These are phyloP conservation scores for Acacia confusa DNA, from an alignment of 306 rosid genomes.

Conservation along the genomic window DNA sequence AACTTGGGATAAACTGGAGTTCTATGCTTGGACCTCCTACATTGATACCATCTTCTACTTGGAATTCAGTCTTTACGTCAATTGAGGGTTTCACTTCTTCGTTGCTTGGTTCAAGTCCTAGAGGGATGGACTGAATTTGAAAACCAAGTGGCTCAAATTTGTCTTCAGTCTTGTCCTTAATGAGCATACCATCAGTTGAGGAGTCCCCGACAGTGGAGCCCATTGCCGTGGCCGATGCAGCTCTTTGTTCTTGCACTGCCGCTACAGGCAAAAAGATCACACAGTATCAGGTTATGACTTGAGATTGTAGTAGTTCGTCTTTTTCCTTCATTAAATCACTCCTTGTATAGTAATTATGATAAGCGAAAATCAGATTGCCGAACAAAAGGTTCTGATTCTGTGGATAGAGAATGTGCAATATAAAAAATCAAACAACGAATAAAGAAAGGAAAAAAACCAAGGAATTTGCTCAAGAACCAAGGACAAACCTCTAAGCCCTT, in stretches of 20 bases:
- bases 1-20: conserved; percentile 94
- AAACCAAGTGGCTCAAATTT: conserved; percentile 85
- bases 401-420: conserved; percentile 3
- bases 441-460: neutral
- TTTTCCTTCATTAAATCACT: neutral
- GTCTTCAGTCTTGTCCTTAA: conserved; percentile 71
- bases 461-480: conserved; percentile 10
- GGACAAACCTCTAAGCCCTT: conserved; percentile 82
- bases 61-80: conserved; percentile 62
- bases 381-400: conserved; percentile 11
- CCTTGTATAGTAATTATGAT: neutral
- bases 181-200: conserved; percentile 66
- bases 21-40: conserved; percentile 72
- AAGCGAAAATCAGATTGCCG: conserved; percentile 17
- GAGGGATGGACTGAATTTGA: conserved; percentile 81
- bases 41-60: conserved; percentile 69
- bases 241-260: conserved; percentile 93
- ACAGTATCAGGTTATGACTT: conserved; percentile 11
- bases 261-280: conserved; percentile 44
- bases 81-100: conserved; percentile 50
- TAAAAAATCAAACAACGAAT: neutral
- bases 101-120: conserved; percentile 59
- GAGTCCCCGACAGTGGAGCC: conserved; percentile 89
- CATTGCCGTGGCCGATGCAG: conserved; percentile 77
- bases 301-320: neutral